Base-by-base conservation (phyloP, 169 alveolate genomes). In the Ophryocystis elektroscirrha region DNA sequence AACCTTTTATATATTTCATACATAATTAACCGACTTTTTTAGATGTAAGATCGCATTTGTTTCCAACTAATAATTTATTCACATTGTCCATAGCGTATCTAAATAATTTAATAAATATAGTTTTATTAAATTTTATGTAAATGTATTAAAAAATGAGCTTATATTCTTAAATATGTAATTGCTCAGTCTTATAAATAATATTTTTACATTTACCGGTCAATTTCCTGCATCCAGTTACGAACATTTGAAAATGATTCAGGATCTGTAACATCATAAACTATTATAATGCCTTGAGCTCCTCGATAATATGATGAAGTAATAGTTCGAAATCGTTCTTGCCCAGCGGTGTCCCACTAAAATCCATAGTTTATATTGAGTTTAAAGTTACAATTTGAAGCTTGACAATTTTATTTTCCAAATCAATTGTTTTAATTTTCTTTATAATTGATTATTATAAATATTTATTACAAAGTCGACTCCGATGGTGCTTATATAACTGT, bases 311-410 rank as follows among this genome's bases (percentile, higher is more conserved):
- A 85, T 42, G 84, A 70, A 7, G 96, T 87, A 29, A 89, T 86
- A 20, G 96, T 84, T 28, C 96, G 49, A 59, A 89, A 89, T 37
- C 97, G 61, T 65, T 87, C 96, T 61, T 87, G 91, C n/a, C 96
- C 96, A 0, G 96, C 96, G n/a, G 96, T 87, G 53, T 87, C 96
- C 94, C 94, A 84, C 83, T 78, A 65, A 42, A 47, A 12, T 12
- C 2, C 12, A 15, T 18, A 19, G 45, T 12, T 12, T 12, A 32
- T 12, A 32, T n/a, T n/a, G n/a, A n/a, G n/a, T n/a, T n/a, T n/a
- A n/a, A n/a, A n/a, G n/a, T 27, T 50, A 76, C 79, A 2, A 79
- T 85, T 59, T 85, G 83, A 24, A 87, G 68, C 59, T 87, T 89
- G 25, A 86, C 84, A 19, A 78, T 71, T 63, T 82, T 84, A 5